These are phyloP conservation scores for Gossypium raimondii DNA, from an alignment of 345 rosid species.

Conservation along the genomic window DNA sequence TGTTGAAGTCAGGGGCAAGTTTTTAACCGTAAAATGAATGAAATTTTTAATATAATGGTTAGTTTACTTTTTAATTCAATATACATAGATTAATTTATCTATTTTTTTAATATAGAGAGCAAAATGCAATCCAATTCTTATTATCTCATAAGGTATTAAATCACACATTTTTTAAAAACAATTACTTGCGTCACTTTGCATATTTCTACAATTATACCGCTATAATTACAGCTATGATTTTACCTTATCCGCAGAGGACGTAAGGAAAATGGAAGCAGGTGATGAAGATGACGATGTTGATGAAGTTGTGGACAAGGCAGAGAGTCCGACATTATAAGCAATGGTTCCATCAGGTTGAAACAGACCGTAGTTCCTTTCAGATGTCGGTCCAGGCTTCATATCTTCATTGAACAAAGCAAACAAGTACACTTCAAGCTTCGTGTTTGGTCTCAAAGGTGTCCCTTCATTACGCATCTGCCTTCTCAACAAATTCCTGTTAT, in stretches of 20 bases:
- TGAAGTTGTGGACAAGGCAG: constrained; percentile 41
- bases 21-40: no score
- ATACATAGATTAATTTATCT: fast-evolving
- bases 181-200: no score
- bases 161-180: no score
- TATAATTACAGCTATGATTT: constrained; percentile 18
- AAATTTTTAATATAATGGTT: no score
- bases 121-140: fast-evolving
- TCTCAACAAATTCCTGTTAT: constrained; percentile 61
- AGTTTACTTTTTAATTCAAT: no score
- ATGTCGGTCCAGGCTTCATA: constrained; percentile 86
- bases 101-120: no score
- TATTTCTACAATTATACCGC: no score
- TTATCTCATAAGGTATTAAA: no score
- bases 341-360: constrained; percentile 79
- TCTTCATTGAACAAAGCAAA: constrained; percentile 94
- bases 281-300: constrained; percentile 39
- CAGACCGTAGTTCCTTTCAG: constrained; percentile 88
- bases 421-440: constrained; percentile 66
- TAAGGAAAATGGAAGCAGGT: constrained; percentile 53
- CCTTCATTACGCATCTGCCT: constrained; percentile 75
- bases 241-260: constrained; percentile 81
- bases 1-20: no score
- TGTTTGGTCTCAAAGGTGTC: constrained; percentile 68
- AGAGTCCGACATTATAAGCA: constrained; percentile 85